Conservation (phyloP, 345 rosid species). For the Pugionium cornutum region DNA sequence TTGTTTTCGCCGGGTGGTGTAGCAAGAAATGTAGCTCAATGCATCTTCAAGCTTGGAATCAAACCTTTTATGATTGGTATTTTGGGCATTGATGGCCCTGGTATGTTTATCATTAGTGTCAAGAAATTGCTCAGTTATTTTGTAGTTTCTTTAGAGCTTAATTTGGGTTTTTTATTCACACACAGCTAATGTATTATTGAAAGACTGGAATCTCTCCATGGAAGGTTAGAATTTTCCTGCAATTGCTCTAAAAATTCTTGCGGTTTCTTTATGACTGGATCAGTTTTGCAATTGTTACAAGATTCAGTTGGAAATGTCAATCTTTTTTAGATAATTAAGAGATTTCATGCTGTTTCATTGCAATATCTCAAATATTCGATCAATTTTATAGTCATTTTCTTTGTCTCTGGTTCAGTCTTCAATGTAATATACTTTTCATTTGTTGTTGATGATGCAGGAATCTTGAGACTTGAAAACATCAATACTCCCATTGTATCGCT, state of each 20-base stretch:
- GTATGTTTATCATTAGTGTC: constrained; percentile 29
- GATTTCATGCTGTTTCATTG: neutral
- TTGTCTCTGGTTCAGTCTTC: neutral
- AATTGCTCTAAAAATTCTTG: neutral
- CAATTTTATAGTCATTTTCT: neutral
- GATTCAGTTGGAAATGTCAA: neutral
- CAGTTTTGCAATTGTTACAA: neutral
- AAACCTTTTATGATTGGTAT: constrained; percentile 80
- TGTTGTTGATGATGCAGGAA: constrained; percentile 47
- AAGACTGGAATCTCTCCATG: constrained; percentile 37
- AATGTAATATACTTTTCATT: neutral
- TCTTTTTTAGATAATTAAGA: too few species aligned
- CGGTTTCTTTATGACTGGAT: neutral
- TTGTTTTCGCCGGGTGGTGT: constrained; percentile 81
- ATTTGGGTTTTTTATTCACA: neutral
- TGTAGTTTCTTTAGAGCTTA: neutral
- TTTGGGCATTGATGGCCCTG: constrained; percentile 73
- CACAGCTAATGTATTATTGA: constrained; percentile 37
- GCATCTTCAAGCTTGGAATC: constrained; percentile 77
- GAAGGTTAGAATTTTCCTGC: constrained; percentile 22
- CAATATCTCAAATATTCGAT: neutral
- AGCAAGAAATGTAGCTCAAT: constrained; percentile 82
- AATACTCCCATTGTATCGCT: constrained; percentile 66
- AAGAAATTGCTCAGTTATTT: neutral
- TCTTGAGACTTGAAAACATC: constrained; percentile 60